These are phyloP conservation scores for Marasmius oreades DNA, from an alignment of 1,284 basidiomycete genomes.

Conservation along the genomic window DNA sequence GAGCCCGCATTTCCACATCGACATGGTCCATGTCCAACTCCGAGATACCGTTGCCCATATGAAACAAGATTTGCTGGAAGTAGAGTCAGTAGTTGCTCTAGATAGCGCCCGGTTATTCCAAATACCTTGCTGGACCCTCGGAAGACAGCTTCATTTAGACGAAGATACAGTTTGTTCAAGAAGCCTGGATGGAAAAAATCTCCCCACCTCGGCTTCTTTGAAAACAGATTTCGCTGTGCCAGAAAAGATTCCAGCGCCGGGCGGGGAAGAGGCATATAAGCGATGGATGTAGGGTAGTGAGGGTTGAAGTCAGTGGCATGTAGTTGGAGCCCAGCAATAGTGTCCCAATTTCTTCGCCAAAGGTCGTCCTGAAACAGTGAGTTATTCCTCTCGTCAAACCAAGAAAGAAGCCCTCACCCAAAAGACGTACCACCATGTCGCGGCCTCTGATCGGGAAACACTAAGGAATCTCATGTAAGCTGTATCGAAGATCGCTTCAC, in stretches of 20 bases:
- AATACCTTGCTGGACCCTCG: constrained; percentile 45
- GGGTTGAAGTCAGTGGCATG: constrained; percentile 69
- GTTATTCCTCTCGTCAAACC: constrained; percentile 4
- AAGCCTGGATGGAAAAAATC: constrained; percentile 68
- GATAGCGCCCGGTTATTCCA: constrained; percentile 20
- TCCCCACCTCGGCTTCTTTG: constrained; percentile 39
- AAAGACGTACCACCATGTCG: constrained; percentile 82
- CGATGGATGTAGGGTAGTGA: constrained; percentile 69
- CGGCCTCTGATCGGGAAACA: constrained; percentile 49
- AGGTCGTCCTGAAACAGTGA: constrained; percentile 56
- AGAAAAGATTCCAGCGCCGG: constrained; percentile 65
- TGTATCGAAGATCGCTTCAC: constrained; percentile 46
- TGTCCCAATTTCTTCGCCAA: constrained; percentile 63
- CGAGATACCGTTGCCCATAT: constrained; percentile 47
- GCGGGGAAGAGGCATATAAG: constrained; percentile 72
- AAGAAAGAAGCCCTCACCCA: constrained; percentile 51
- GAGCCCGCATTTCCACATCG: constrained; percentile 48
- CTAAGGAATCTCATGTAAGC: constrained; percentile 55
- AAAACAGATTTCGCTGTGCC: constrained; percentile 56
- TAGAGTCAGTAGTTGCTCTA: background rate
- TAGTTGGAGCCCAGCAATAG: constrained; percentile 43
- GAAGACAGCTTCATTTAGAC: constrained; percentile 73
- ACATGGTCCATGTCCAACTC: constrained; percentile 62
- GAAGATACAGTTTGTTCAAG: constrained; percentile 73
- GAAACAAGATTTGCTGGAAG: constrained; percentile 56